Conservation (phyloP, 176 grass and related monocot species). For the Ensete ventricosum region DNA sequence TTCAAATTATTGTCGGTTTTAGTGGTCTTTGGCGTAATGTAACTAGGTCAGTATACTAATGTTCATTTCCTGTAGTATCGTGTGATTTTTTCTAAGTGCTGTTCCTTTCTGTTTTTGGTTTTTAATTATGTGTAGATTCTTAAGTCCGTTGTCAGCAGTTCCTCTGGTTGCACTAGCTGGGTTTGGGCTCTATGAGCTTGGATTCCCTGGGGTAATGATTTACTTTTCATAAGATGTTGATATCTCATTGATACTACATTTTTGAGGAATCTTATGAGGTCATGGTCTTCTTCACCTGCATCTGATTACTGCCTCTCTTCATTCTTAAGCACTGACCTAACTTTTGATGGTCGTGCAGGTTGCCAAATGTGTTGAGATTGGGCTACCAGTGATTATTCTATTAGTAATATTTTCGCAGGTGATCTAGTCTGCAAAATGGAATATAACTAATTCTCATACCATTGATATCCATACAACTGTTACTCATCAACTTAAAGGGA, state of each 20-base stretch:
- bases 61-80: not conserved
- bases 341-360: slow-evolving; percentile 36
- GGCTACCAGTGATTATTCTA: slow-evolving; percentile 65
- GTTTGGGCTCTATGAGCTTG: slow-evolving; percentile 95
- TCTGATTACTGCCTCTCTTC: not conserved
- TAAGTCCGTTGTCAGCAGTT: slow-evolving; percentile 85
- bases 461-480: not conserved
- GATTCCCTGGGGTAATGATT: slow-evolving; percentile 76
- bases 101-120: not conserved
- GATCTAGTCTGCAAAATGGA: not conserved
- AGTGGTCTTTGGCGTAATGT: slow-evolving; percentile 96
- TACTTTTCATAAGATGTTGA: not conserved
- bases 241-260: too few relatives aligned
- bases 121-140: slow-evolving; percentile 32
- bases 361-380: slow-evolving; percentile 89
- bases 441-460: too few relatives aligned
- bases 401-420: slow-evolving; percentile 78
- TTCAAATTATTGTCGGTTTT: slow-evolving; percentile 94
- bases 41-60: slow-evolving; percentile 39
- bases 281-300: too few relatives aligned
- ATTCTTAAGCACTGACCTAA: not conserved
- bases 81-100: slow-evolving; percentile 1
- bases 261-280: too few relatives aligned
- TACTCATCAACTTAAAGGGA: slow-evolving; percentile 7
- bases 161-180: slow-evolving; percentile 74